Evolutionary conservation across 495 filamentous ascomycete genomes (phyloP).

Genomic region (Apodospora peruviana): DNA sequence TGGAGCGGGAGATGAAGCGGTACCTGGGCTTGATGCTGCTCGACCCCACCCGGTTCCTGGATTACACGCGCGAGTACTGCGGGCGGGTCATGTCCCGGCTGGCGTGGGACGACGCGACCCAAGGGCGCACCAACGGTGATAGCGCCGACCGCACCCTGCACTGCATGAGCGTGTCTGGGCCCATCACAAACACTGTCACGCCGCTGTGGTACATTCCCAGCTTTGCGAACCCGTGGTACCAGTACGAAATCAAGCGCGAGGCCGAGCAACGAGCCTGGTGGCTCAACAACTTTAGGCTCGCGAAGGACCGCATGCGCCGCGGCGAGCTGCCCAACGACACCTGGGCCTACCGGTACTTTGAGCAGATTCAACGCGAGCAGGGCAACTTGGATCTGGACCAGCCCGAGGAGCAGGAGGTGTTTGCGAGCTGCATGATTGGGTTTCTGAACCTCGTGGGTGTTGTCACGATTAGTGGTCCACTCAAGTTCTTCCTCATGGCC

Average conservation of each 20-base stretch:
- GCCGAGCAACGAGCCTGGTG: conserved; percentile 38
- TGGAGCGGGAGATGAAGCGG: conserved; percentile 39
- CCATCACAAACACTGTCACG: conserved; percentile 42
- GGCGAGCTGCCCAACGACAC: conserved; percentile 37
- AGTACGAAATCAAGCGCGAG: conserved; percentile 37
- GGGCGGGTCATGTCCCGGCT: conserved; percentile 43
- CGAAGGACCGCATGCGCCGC: conserved; percentile 32
- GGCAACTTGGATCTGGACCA: conserved; percentile 33
- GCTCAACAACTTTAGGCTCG: conserved; percentile 33
- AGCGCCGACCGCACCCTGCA: conserved; percentile 40
- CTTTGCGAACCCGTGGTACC: conserved; percentile 40
- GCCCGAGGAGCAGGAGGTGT: conserved; percentile 33
- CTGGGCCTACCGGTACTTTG: conserved; percentile 43
- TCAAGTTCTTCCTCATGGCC: conserved; percentile 46
- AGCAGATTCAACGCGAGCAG: conserved; percentile 32
- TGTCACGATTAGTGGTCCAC: conserved; percentile 40
- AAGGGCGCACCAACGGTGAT: conserved; percentile 36
- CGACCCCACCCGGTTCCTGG: conserved; percentile 39
- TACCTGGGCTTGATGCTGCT: conserved; percentile 37
- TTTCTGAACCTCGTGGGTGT: conserved; percentile 44
- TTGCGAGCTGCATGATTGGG: conserved; percentile 44
- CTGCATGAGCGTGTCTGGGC: conserved; percentile 44
- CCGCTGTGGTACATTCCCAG: conserved; percentile 38
- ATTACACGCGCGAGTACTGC: conserved; percentile 40
- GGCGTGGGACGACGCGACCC: conserved; percentile 42